These are phyloP conservation scores for Quercus gilva DNA, from an alignment of 306 rosid genomes.

Conservation along the genomic window DNA sequence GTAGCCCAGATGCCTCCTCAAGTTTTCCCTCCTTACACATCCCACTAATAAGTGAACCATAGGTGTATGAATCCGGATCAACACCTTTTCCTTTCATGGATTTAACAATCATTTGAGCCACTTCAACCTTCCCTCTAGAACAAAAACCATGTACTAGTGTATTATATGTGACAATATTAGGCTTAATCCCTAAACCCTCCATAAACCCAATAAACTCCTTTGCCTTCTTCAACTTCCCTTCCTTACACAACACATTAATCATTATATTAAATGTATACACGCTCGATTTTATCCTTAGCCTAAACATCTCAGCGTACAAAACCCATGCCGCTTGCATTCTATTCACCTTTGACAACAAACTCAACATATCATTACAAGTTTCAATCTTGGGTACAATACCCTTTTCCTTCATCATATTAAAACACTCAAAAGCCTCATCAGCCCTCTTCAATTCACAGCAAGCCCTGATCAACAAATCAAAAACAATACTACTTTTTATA, in stretches of 20 bases:
- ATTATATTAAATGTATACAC: slow-evolving; percentile 71
- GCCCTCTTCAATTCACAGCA: slow-evolving; percentile 58
- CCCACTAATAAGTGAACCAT: slow-evolving; percentile 56
- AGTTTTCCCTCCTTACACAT: slow-evolving; percentile 65
- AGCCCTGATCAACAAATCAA: slow-evolving; percentile 49
- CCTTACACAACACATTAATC: slow-evolving; percentile 80
- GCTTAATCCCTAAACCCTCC: slow-evolving; percentile 59
- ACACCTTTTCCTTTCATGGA: slow-evolving; percentile 59
- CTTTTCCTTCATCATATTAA: slow-evolving; percentile 52
- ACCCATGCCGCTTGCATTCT: slow-evolving; percentile 60
- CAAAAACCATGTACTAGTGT: slow-evolving; percentile 67
- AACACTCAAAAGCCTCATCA: slow-evolving; percentile 58
- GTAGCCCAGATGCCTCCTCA: slow-evolving; percentile 58
- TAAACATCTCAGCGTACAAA: slow-evolving; percentile 85
- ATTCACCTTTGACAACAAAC: slow-evolving; percentile 49
- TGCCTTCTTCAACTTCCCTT: slow-evolving; percentile 80
- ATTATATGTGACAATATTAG: slow-evolving; percentile 70
- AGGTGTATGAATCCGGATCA: slow-evolving; percentile 63
- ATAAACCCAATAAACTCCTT: slow-evolving; percentile 63
- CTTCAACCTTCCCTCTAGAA: slow-evolving; percentile 46
- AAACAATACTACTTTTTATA: slow-evolving; percentile 26
- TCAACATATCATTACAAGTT: slow-evolving; percentile 65
- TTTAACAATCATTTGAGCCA: slow-evolving; percentile 41
- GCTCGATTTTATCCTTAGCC: slow-evolving; percentile 59
- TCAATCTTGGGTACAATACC: slow-evolving; percentile 46